phyloP scores from a whole-genome alignment of 371 early-diverging fungal species.

The Mucor racemosus region DNA sequence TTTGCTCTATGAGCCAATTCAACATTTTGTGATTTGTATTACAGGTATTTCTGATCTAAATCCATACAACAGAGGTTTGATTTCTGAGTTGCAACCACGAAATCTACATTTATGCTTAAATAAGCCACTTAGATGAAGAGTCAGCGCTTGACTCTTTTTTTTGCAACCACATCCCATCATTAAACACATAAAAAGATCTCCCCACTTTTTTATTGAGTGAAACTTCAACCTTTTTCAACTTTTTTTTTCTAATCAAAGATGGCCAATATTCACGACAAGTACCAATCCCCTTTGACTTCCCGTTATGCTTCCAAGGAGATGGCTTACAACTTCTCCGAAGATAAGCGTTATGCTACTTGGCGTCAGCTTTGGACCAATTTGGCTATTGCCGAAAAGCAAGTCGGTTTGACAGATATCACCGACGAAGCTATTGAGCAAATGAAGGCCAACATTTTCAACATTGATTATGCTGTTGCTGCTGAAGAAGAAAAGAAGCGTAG shows the following conservation, averaged over 20 bases:
- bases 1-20: too few relatives aligned
- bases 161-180: not conserved
- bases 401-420: constrained; percentile 87
- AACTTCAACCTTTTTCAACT: not conserved
- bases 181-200: constrained; percentile 11
- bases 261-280: constrained; percentile 65
- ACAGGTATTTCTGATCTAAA: too few relatives aligned
- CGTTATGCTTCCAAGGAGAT: constrained; percentile 98
- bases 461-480: constrained; percentile 90
- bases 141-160: constrained; percentile 11
- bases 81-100: not conserved
- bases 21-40: too few relatives aligned
- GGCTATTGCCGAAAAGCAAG: constrained; percentile 91
- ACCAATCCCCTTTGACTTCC: constrained; percentile 93
- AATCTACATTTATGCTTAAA: constrained; percentile 2
- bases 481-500: constrained; percentile 93
- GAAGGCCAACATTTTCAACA: constrained; percentile 79
- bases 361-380: constrained; percentile 93
- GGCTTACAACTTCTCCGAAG: constrained; percentile 94
- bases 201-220: not conserved
- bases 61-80: too few relatives aligned
- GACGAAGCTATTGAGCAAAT: constrained; percentile 89
- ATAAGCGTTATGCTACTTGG: constrained; percentile 95
- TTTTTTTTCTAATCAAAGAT: constrained; percentile 11
- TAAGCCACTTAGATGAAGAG: constrained; percentile 31